Evolutionary conservation across 352 stramenopile genomes (phyloP).

Genomic region (Globisporangium ultimum): DNA sequence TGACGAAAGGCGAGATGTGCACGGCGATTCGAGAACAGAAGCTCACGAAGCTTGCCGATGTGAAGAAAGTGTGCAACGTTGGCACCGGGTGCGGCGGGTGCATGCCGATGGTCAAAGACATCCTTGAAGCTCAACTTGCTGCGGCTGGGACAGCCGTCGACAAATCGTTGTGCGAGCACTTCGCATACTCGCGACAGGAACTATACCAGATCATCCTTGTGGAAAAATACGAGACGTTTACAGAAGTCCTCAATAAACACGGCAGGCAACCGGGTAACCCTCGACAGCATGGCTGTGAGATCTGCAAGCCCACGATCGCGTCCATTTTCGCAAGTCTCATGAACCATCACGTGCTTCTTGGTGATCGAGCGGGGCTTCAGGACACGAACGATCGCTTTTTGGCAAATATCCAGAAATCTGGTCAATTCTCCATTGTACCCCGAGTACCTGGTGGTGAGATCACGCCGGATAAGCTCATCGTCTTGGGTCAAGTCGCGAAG

Average conservation of each 20-base stretch:
- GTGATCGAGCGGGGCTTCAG: conserved; percentile 74
- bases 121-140: conserved; percentile 81
- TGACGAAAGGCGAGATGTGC: conserved; percentile 82
- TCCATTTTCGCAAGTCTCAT: conserved; percentile 89
- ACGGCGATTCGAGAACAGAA: conserved; percentile 71
- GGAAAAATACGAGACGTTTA: conserved; percentile 84
- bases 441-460: conserved; percentile 90
- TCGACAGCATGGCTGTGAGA: conserved; percentile 81
- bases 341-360: conserved; percentile 86
- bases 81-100: conserved; percentile 90
- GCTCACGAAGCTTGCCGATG: conserved; percentile 55
- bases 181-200: conserved; percentile 86
- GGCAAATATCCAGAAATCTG: conserved; percentile 92
- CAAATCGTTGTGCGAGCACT: conserved; percentile 91
- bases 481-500: conserved; percentile 82
- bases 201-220: conserved; percentile 86
- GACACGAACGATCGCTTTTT: conserved; percentile 93
- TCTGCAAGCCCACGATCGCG: conserved; percentile 90
- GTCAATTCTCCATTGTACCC: conserved; percentile 91
- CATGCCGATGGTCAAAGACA: conserved; percentile 87
- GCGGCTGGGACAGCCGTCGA: conserved; percentile 83
- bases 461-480: conserved; percentile 88
- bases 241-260: conserved; percentile 82
- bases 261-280: conserved; percentile 44
- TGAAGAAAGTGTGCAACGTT: conserved; percentile 87